Evolutionary conservation across 1,284 basidiomycete species (phyloP).

Genomic region (Marasmius fiardii): DNA sequence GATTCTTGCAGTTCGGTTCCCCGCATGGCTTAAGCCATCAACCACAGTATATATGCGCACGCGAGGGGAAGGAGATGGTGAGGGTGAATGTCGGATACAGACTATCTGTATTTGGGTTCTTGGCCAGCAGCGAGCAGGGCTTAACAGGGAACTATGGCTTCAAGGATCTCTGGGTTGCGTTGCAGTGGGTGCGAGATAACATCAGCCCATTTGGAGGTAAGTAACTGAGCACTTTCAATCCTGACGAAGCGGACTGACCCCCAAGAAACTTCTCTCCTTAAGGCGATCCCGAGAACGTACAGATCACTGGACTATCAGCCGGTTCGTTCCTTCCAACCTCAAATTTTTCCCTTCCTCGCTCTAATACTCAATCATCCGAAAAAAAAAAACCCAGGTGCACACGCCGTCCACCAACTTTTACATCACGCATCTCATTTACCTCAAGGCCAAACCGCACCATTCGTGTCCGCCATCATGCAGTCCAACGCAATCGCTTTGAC

Average conservation of each 20-base stretch:
- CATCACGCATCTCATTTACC: conserved; percentile 69
- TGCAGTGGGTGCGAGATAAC: conserved; percentile 59
- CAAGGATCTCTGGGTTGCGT: conserved; percentile 71
- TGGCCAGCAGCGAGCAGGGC: conserved; percentile 57
- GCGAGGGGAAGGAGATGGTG: conserved; percentile 52
- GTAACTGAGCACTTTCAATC: neutral
- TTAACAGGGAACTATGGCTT: conserved; percentile 75
- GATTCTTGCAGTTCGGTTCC: conserved; percentile 81
- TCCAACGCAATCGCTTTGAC: conserved; percentile 65
- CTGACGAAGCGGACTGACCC: neutral
- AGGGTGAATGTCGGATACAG: conserved; percentile 74
- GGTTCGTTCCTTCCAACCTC: conserved; percentile 33
- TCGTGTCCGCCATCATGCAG: conserved; percentile 62
- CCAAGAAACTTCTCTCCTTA: conserved; percentile 3
- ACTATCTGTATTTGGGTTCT: conserved; percentile 71
- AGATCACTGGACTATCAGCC: conserved; percentile 66
- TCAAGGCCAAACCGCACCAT: conserved; percentile 52
- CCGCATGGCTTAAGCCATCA: conserved; percentile 56
- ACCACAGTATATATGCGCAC: conserved; percentile 61
- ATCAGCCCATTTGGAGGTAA: conserved; percentile 59
- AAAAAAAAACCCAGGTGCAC: conserved; percentile 53
- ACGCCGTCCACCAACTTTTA: conserved; percentile 72
- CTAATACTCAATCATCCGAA: neutral
- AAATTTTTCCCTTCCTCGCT: neutral
- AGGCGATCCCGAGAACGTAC: conserved; percentile 59